Evolutionary conservation across 2,329 filamentous ascomycete genomes (phyloP), one percentile per base, ranked within the genome.

Genomic region (Xylaria sp.): DNA sequence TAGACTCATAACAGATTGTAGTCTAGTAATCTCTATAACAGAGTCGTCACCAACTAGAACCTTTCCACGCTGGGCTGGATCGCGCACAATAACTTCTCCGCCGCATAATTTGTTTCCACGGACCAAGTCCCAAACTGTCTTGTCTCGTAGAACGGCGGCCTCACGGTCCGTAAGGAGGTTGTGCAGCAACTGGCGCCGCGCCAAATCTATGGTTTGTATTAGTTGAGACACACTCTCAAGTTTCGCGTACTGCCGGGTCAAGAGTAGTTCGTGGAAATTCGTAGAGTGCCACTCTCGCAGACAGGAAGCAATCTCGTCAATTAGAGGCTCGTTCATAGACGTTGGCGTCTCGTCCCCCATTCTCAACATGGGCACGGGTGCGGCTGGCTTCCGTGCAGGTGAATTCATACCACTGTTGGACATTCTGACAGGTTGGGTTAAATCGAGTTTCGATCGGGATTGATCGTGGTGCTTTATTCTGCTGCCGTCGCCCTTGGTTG

Each of bases 281-380:
- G 94, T 97, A 23, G 96, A 97, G 82, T 99, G 95, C 97, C 96
- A 99, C 86, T 99, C 96, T 75, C 96, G 90, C 72, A 99, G 83
- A 79, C 96, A 99, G 3, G 94, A 98, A 15, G 96, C 94, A 75
- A 99, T 98, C 80, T 99, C 96, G 81, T 99, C 96, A 28, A 99
- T 94, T 70, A 99, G 82, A 2, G 96, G 96, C 79, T 99, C 97
- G 9, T 92, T 90, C 18, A 89, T 86, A 6, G 94, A 98, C 0
- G 94, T 97, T 1, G 94, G 93, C 1, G 94, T 97, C 83, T 99
- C 96, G 78, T 99, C 96, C 67, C 96, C 96, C 79, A 99, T 95
- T 81, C 98, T 97, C 63, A 99, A 87, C 92, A 98, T 96, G 4
- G 96, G 96, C 9, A 99, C 94, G 0, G 96, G 96, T 12, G 97